phyloP scores from a whole-genome alignment of 73 alveolate species.

The Paramecium biaurelia region DNA sequence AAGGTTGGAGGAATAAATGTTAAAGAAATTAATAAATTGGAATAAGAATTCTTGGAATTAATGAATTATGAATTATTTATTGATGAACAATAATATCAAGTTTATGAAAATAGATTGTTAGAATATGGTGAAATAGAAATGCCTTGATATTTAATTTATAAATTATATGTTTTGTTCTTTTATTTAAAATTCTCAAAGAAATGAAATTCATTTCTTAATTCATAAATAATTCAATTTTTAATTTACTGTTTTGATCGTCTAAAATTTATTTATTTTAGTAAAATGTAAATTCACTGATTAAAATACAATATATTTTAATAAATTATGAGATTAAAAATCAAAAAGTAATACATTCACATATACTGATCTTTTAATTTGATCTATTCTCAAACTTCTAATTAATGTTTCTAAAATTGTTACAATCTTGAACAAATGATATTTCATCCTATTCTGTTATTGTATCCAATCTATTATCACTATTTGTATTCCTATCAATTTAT shows the following conservation, averaged over 20 bases:
- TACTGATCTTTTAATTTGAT: neutral
- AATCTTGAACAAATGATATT: neutral
- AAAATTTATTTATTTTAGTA: neutral
- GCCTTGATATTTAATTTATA: neutral
- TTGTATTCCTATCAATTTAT: neutral
- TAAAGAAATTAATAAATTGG: constrained; percentile 73
- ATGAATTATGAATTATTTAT: constrained; percentile 77
- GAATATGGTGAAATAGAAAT: constrained; percentile 35
- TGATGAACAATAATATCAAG: constrained; percentile 64
- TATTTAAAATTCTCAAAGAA: neutral
- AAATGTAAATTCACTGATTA: neutral
- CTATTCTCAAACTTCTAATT: neutral
- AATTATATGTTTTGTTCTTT: neutral
- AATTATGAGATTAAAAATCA: neutral
- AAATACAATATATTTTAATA: neutral
- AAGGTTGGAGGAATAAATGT: constrained; percentile 79
- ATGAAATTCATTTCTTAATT: neutral
- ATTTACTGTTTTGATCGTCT: neutral
- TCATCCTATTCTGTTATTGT: neutral
- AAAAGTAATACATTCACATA: neutral
- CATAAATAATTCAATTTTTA: neutral
- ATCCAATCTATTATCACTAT: neutral
- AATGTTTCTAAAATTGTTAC: neutral
- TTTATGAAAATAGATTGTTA: constrained; percentile 57
- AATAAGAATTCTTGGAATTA: constrained; percentile 70